Base-by-base conservation (phyloP, 1,139 yeast species). In the Hyphopichia buzzinii region DNA sequence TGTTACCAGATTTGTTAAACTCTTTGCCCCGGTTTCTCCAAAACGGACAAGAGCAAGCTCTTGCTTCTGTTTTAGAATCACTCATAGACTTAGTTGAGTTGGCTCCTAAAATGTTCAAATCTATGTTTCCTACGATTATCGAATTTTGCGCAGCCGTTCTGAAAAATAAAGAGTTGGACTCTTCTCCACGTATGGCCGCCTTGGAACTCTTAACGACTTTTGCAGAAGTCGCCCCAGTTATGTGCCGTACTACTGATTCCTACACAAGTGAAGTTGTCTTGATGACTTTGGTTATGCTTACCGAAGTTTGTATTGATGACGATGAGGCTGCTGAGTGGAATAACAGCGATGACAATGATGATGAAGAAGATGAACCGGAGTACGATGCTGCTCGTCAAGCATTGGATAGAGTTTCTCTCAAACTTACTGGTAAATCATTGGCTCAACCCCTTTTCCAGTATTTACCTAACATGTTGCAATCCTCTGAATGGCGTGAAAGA, bases 371-470 rank as follows among this genome's bases (percentile, higher is more conserved):
- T 39, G 97, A 92, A 55, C 81, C 81, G 33, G 89, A 85, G 44
- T 85, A 86, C 55, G 89, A 86, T 48, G 95, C 95, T 38, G 97
- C 96, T 5, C 84, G 96, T 59, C 96, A 88, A 63, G 79, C 96
- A 16, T 71, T 94, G 46, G 98, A 92, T 59, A 80, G 98, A 60
- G 84, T 89, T 17, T 77, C 96, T 2, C 74, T 92, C 48, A 83
- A 79, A 52, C 72, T 92, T 37, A 90, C 86, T 29, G 97, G 97
- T 29, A 84, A 82, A 54, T 72, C 84, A 8, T 72, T 92, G 44
- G 94, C 95, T 12, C 83, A 82, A 16, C 95, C 96, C 16, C 68
- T 92, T 40, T 92, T 92, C 64, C 88, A 84, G 53, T 85, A 80
- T 61, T 70, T 92, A 44, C 96, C 97, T 11, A 78, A 77, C 38